Evolutionary conservation across 129 eudicot genomes (phyloP), one percentile per base, ranked within the genome.

Genomic region (Arctium minus): DNA sequence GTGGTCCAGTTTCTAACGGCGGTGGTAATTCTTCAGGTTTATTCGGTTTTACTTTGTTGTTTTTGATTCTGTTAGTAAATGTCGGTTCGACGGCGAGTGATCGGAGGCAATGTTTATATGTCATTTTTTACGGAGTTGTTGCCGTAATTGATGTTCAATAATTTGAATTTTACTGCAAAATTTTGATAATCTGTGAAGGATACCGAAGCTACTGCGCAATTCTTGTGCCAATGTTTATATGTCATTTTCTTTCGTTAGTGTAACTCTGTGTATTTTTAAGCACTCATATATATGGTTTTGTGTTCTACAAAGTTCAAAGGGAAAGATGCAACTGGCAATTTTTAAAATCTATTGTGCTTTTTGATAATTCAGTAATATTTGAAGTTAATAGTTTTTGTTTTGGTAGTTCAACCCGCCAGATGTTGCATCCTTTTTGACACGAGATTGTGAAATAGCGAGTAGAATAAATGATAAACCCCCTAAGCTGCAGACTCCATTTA

Each of bases 21-120:
- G 84, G 39, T 70, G 44, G 73, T 79, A 30, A 35, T 18, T 70
- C 86, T 74, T 87, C 91, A 85, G 92, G 89, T 88, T 22, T 50
- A 1, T 87, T 86, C 15, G 70, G 80, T 36, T 53, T 77, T 77
- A 31, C 8, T 75, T 62, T 77, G 36, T 30, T 82, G 8, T 15
- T 78, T 48, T 12, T 71, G 36, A 29, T 65, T 70, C 60, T 69
- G 74, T 44, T 78, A 17, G 71, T 62, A 8, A 76, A 31, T 72
- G 82, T 17, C 38, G 73, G 44, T 75, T 31, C 13, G 29, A 3
- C 22, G 46, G 76, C 5, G 76, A 29, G 13, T 40, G 76, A 80
- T 83, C 3, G 64, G 82, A 77, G 84, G 73, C 68, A 6, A 76
- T 33, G 29, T 22, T 22, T 22, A 22, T 22, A 22, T 22, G 27